phyloP scores from a whole-genome alignment of 2,329 filamentous ascomycete species.

The Fusarium transvaalense region DNA sequence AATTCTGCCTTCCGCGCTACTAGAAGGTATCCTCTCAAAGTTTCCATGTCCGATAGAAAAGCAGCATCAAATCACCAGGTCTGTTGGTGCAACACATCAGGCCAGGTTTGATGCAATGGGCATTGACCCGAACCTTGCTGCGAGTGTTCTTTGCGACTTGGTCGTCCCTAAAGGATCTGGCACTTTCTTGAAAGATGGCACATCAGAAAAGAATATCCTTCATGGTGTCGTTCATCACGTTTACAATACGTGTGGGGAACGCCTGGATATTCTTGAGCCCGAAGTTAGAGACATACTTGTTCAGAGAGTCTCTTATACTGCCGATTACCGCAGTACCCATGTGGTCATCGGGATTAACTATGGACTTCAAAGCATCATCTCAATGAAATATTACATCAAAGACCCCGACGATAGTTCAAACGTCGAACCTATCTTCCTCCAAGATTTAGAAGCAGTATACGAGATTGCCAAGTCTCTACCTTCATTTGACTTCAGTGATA shows the following conservation, averaged over 20 bases:
- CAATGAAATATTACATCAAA: neutral
- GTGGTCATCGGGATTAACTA: conserved; percentile 30
- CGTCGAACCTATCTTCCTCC: neutral
- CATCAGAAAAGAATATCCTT: accelerated
- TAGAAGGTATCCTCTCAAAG: neutral
- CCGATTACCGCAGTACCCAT: conserved; percentile 4
- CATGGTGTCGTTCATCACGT: neutral
- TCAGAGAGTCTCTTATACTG: accelerated
- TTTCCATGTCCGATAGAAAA: neutral
- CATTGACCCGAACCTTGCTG: conserved; percentile 10
- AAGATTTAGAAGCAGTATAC: conserved; percentile 8
- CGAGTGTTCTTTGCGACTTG: conserved; percentile 21
- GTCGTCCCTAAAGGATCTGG: conserved; percentile 17
- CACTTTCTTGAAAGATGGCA: conserved; percentile 14
- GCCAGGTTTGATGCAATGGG: conserved; percentile 2
- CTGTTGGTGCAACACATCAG: neutral
- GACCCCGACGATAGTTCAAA: neutral
- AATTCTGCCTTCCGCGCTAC: neutral
- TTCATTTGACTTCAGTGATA: neutral
- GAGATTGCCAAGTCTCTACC: neutral
- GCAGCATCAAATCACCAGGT: neutral
- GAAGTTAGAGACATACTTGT: accelerated
- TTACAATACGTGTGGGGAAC: conserved; percentile 8
- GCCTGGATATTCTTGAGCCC: neutral
- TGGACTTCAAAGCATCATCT: conserved; percentile 28